These are phyloP conservation scores for Suillus subalutaceus DNA, from an alignment of 768 basidiomycete genomes.

Conservation along the genomic window DNA sequence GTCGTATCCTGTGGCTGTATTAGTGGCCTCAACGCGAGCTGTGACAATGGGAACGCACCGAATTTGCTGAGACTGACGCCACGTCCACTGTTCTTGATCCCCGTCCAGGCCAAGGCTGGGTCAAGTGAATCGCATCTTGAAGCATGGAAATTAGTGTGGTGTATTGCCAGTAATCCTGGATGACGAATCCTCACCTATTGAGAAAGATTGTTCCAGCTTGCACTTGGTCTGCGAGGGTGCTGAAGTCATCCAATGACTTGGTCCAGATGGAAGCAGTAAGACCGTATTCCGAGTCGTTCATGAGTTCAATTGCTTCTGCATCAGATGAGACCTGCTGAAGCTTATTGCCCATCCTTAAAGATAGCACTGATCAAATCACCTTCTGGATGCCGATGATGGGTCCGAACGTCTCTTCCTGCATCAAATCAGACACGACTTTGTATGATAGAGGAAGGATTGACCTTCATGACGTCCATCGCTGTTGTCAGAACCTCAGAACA, in stretches of 20 bases:
- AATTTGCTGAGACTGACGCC: slow-evolving; percentile 90
- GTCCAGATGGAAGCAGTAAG: slow-evolving; percentile 97
- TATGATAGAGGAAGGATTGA: slow-evolving; percentile 26
- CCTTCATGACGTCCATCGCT: slow-evolving; percentile 96
- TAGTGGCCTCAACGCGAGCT: slow-evolving; percentile 7
- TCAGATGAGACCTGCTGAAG: slow-evolving; percentile 69
- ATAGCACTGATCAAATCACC: slow-evolving; percentile 40
- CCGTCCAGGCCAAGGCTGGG: slow-evolving; percentile 93
- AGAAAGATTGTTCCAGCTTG: slow-evolving; percentile 93
- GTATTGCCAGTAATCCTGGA: background rate
- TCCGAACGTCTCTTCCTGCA: slow-evolving; percentile 87
- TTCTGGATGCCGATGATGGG: slow-evolving; percentile 94
- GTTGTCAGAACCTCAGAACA: slow-evolving; percentile 14
- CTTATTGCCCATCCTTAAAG: background rate
- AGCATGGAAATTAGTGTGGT: background rate
- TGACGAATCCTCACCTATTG: slow-evolving; percentile 58
- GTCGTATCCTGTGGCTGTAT: slow-evolving; percentile 68
- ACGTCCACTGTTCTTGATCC: slow-evolving; percentile 90
- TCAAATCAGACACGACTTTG: slow-evolving; percentile 4
- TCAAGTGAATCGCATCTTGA: slow-evolving; percentile 85
- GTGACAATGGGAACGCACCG: slow-evolving; percentile 52
- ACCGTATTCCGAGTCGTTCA: slow-evolving; percentile 97
- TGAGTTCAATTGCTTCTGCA: slow-evolving; percentile 84
- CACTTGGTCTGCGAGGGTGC: slow-evolving; percentile 63
- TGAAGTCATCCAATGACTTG: slow-evolving; percentile 71